A percentile compares a stretch with the other conserved stretches of the same genome.
Evolutionary conservation across 371 early-diverging fungal genomes (phyloP).

Genomic region (Mucor velutinosus): DNA sequence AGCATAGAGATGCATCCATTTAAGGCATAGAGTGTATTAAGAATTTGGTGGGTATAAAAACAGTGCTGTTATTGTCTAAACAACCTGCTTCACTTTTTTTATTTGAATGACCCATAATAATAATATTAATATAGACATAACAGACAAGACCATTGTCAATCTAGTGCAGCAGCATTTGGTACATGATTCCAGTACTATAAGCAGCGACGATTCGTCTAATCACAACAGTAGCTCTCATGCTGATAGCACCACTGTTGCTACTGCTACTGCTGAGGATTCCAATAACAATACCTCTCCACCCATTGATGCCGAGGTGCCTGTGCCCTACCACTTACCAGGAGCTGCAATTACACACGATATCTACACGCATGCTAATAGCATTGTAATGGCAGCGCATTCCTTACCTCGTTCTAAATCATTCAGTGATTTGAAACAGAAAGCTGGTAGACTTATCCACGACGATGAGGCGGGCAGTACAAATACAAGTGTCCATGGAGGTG

Average conservation of each 20-base stretch:
- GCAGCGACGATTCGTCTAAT: neutral
- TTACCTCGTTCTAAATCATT: constrained; percentile 8
- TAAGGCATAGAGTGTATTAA: neutral
- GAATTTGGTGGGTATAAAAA: neutral
- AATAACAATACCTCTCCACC: neutral
- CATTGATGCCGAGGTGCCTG: constrained; percentile 25
- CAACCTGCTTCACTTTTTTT: neutral
- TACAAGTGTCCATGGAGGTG: neutral
- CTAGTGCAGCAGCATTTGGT: constrained; percentile 43
- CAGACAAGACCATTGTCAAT: constrained; percentile 32
- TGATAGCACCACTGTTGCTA: neutral
- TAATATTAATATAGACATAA: constrained; percentile 18
- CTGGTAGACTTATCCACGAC: constrained; percentile 24
- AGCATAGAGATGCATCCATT: neutral
- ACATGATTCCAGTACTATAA: neutral
- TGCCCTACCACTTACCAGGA: constrained; percentile 51
- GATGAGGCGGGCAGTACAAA: constrained; percentile 6
- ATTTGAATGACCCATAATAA: neutral
- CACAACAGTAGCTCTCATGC: neutral
- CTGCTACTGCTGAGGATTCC: neutral
- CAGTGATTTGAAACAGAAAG: constrained; percentile 10
- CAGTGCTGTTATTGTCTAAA: neutral
- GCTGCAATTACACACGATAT: constrained; percentile 52
- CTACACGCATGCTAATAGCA: constrained; percentile 42
- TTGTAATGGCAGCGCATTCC: constrained; percentile 14